phyloP scores from a whole-genome alignment of 2,329 filamentous ascomycete species.

The Pseudogymnoascus verrucosus region DNA sequence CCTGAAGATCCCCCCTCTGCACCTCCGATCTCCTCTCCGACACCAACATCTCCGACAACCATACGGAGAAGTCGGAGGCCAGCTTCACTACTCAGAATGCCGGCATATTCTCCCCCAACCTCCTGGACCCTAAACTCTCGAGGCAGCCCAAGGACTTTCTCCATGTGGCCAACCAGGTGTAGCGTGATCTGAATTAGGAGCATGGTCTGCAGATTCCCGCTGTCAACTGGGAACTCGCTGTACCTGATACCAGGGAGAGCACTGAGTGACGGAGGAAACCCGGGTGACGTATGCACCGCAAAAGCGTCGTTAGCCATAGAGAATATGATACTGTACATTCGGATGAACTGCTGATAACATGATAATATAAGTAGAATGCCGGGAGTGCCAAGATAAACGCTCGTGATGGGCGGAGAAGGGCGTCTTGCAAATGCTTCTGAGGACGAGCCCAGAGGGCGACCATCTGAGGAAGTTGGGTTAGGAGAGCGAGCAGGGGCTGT shows the following conservation, averaged over 20 bases:
- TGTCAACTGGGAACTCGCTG: background rate
- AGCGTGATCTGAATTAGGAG: background rate
- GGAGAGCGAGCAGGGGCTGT: background rate
- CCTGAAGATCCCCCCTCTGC: background rate
- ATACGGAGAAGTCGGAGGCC: background rate
- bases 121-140: background rate
- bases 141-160: background rate
- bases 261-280: background rate
- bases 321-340: constrained; percentile 2
- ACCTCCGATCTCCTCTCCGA: background rate
- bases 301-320: background rate
- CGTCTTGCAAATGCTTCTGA: background rate
- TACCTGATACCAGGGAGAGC: background rate
- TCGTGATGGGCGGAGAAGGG: background rate
- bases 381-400: background rate
- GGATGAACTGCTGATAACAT: constrained; percentile 6
- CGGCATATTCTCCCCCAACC: background rate
- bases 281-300: background rate
- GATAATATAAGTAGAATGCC: background rate
- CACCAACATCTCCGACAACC: background rate
- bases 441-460: background rate
- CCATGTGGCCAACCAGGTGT: background rate
- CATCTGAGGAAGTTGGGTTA: background rate
- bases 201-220: constrained; percentile 1
- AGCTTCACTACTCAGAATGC: constrained; percentile 1